A percentile compares a stretch with the other conserved stretches of the same genome.
phyloP scores from a whole-genome alignment of 495 filamentous ascomycete species.

The Aspergillus sclerotiicarbonarius region DNA sequence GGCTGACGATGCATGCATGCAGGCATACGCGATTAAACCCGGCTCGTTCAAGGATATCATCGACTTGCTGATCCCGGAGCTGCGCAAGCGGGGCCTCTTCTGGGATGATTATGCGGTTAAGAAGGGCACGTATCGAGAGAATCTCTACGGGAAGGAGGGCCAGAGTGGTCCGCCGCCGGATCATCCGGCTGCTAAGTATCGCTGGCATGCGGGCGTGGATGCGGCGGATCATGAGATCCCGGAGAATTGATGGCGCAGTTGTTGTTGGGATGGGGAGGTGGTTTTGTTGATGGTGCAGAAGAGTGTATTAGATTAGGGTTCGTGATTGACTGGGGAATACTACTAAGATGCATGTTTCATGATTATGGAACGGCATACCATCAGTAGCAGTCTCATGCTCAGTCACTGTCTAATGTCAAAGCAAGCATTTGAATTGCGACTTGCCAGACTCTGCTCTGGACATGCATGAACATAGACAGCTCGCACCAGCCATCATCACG shows the following conservation, averaged over 20 bases:
- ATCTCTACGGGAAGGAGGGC: conserved; percentile 38
- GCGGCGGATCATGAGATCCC: conserved; percentile 24
- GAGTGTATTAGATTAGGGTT: neutral
- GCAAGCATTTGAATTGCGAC: too few species aligned
- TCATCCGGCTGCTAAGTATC: conserved; percentile 50
- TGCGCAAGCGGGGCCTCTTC: conserved; percentile 48
- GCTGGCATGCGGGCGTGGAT: conserved; percentile 48
- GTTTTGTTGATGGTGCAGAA: neutral
- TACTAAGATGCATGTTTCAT: too few species aligned
- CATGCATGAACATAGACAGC: too few species aligned
- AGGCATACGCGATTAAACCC: conserved; percentile 61
- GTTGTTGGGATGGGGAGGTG: neutral
- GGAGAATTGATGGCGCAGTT: conserved; percentile 10
- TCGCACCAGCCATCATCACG: too few species aligned
- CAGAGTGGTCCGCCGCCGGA: conserved; percentile 44
- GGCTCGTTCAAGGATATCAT: conserved; percentile 63
- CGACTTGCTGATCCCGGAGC: conserved; percentile 47
- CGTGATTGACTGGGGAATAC: too few species aligned
- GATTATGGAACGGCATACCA: too few species aligned
- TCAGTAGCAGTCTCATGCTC: too few species aligned
- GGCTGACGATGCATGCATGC: neutral
- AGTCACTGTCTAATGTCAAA: too few species aligned
- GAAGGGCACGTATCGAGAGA: conserved; percentile 50
- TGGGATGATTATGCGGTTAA: conserved; percentile 46
- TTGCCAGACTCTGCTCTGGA: too few species aligned